phyloP scores from a whole-genome alignment of 73 alveolate species.

The Paramecium biaurelia region DNA sequence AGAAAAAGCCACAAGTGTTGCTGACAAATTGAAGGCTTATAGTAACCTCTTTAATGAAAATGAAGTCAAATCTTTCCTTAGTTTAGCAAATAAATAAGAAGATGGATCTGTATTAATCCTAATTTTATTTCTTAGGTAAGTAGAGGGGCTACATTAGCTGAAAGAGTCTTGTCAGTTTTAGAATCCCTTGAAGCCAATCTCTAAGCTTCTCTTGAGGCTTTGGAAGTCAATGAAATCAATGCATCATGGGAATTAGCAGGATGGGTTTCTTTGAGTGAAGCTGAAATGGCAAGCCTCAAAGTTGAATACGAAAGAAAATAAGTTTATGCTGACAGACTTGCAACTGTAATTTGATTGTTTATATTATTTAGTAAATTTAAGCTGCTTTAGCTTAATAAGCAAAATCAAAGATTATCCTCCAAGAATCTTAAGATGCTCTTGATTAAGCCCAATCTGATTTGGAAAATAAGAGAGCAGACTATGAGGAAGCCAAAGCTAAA shows the following conservation, averaged over 20 bases:
- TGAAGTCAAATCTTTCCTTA: background rate
- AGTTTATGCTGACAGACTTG: constrained; percentile 33
- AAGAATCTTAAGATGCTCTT: constrained; percentile 43
- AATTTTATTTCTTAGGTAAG: background rate
- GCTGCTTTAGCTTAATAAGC: constrained; percentile 44
- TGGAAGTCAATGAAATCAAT: constrained; percentile 15
- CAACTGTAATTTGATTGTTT: background rate
- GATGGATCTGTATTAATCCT: background rate
- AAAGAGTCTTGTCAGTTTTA: constrained; percentile 15
- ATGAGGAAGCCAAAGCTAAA: constrained; percentile 40
- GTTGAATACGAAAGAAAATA: constrained; percentile 27
- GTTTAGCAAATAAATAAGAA: background rate
- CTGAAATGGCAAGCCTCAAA: background rate
- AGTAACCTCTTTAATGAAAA: background rate
- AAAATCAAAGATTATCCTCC: constrained; percentile 15
- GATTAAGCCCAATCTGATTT: constrained; percentile 10
- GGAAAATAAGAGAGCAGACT: constrained; percentile 7
- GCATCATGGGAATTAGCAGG: constrained; percentile 49
- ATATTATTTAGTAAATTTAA: background rate
- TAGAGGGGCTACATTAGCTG: constrained; percentile 36
- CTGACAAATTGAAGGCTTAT: background rate
- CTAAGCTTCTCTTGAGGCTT: background rate
- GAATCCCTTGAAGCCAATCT: background rate
- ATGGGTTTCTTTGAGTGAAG: constrained; percentile 48
- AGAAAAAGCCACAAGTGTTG: background rate